phyloP scores from a whole-genome alignment of 2,329 filamentous ascomycete species.

The Arthrobotrys conoides region DNA sequence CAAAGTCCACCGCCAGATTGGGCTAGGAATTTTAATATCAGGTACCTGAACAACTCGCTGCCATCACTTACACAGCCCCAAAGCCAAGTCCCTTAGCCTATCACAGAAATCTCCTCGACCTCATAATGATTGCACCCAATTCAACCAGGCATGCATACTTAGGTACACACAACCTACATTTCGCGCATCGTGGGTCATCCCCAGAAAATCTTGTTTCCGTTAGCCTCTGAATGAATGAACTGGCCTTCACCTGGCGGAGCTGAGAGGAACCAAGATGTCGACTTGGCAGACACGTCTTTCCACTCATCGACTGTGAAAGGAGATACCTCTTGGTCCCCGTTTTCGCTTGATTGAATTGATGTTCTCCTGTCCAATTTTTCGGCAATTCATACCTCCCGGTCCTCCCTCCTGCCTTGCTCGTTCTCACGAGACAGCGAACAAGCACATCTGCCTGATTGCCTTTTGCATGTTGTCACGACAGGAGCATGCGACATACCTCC shows the following conservation, averaged over 20 bases:
- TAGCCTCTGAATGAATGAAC: conserved; percentile 6
- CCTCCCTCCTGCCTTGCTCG: background rate
- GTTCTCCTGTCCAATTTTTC: conserved; percentile 30
- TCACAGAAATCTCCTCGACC: conserved; percentile 13
- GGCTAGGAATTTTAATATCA: conserved; percentile 32
- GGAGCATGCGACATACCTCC: conserved; percentile 13
- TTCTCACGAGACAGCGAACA: conserved; percentile 21
- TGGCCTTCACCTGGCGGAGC: conserved; percentile 28
- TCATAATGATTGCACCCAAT: conserved; percentile 48
- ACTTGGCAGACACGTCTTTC: conserved; percentile 52
- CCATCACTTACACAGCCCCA: conserved; percentile 51
- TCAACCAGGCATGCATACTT: conserved; percentile 7
- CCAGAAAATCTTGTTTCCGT: conserved; percentile 30
- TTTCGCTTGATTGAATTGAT: conserved; percentile 35
- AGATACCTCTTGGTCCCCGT: conserved; percentile 25
- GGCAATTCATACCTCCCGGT: conserved; percentile 34
- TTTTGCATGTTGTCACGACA: conserved; percentile 30
- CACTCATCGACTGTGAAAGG: conserved; percentile 33
- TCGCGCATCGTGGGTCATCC: conserved; percentile 32
- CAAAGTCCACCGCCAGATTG: conserved; percentile 7
- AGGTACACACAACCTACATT: background rate
- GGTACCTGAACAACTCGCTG: conserved; percentile 22
- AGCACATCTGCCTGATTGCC: conserved; percentile 24
- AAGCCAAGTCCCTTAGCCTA: conserved; percentile 50
- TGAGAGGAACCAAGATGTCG: conserved; percentile 19